A percentile compares a stretch with the other conserved stretches of the same genome.
Conservation (phyloP, 306 rosid genomes). For the Cucumis melo region DNA sequence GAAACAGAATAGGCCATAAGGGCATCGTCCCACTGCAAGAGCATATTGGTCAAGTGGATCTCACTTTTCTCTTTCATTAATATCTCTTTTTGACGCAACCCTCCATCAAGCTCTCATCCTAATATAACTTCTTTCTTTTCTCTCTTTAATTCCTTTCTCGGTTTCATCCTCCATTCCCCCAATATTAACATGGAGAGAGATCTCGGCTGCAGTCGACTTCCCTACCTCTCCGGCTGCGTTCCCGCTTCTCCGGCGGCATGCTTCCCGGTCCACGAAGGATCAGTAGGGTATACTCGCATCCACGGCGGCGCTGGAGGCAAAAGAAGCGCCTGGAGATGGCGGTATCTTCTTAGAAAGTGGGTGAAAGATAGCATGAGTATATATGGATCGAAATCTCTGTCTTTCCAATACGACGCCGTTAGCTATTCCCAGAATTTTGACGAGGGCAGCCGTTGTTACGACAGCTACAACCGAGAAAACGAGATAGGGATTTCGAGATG, state of each 20-base stretch:
- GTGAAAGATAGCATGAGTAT: conserved; percentile 31
- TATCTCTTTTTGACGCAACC: neutral
- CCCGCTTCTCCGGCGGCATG: neutral
- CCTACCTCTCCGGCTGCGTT: neutral
- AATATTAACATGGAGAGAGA: neutral
- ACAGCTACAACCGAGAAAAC: neutral
- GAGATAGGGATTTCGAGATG: neutral
- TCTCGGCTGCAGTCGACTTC: neutral
- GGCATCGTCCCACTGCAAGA: neutral
- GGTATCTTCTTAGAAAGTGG: conserved; percentile 36
- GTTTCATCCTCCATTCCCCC: neutral
- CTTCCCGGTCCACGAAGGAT: neutral
- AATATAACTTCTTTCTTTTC: neutral
- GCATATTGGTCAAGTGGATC: neutral
- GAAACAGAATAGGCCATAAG: neutral
- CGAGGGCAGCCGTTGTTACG: conserved; percentile 44
- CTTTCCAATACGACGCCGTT: conserved; percentile 74
- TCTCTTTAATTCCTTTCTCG: neutral
- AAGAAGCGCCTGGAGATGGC: conserved; percentile 21
- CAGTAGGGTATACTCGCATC: neutral
- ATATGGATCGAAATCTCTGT: conserved; percentile 28
- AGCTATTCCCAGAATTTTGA: conserved; percentile 79
- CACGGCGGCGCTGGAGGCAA: neutral
- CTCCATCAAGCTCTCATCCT: neutral
- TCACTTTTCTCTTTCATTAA: neutral